Conservation (phyloP, 1,284 basidiomycete genomes). For the Ustilago tritici region DNA sequence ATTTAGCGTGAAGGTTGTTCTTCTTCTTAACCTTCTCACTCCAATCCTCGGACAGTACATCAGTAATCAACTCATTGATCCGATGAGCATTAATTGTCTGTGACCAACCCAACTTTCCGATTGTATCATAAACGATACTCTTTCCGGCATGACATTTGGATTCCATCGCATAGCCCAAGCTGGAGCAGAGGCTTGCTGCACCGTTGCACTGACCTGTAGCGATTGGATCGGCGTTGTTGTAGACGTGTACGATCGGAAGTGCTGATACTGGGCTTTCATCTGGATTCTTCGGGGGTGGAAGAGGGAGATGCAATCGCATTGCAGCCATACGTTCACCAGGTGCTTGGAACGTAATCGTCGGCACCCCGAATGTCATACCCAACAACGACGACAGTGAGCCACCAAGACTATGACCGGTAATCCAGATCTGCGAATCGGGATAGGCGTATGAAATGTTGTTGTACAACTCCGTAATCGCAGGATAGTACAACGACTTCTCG, state of each 20-base stretch:
- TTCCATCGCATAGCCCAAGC: conserved; percentile 68
- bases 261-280: conserved; percentile 56
- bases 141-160: conserved; percentile 82
- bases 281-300: conserved; percentile 70
- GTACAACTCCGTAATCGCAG: conserved; percentile 79
- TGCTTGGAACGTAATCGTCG: conserved; percentile 88
- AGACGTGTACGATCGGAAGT: conserved; percentile 76
- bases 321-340: conserved; percentile 91
- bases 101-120: conserved; percentile 83
- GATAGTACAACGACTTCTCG: conserved; percentile 89
- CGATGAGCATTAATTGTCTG: conserved; percentile 82
- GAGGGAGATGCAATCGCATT: conserved; percentile 85
- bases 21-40: conserved; percentile 71
- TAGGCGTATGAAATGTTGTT: conserved; percentile 84
- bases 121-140: conserved; percentile 88
- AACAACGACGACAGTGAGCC: conserved; percentile 87
- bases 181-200: conserved; percentile 58
- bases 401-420: conserved; percentile 90
- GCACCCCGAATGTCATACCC: conserved; percentile 90
- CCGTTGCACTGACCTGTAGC: conserved; percentile 68
- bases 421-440: conserved; percentile 91
- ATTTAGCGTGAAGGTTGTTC: conserved; percentile 17
- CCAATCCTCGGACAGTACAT: conserved; percentile 83
- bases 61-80: conserved; percentile 81
- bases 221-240: conserved; percentile 82